A percentile compares a stretch with the other conserved stretches of the same genome.
Evolutionary conservation across 2,329 filamentous ascomycete species (phyloP).

Genomic region (Geosmithia flava): DNA sequence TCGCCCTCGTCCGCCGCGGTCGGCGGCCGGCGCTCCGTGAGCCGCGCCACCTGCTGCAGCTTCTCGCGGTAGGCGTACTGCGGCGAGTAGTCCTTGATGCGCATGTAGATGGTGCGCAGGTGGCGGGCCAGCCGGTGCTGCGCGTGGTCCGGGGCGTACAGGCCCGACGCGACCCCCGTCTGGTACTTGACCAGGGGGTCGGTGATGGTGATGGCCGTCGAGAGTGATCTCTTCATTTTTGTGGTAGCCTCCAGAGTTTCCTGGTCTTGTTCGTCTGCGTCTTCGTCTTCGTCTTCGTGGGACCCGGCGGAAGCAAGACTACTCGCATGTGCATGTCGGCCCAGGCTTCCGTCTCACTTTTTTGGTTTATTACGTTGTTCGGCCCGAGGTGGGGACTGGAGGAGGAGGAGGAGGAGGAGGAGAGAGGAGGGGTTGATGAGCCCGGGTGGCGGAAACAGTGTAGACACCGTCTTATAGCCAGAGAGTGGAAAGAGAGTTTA

Average conservation of each 20-base stretch:
- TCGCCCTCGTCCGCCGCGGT: conserved; percentile 11
- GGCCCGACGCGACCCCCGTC: conserved; percentile 52
- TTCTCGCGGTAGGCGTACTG: conserved; percentile 55
- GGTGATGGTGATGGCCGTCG: conserved; percentile 45
- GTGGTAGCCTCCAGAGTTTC: neutral
- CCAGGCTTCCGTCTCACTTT: too few relatives aligned
- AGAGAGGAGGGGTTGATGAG: too few relatives aligned
- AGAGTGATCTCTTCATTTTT: conserved; percentile 18
- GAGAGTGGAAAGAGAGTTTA: too few relatives aligned
- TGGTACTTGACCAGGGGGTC: conserved; percentile 71
- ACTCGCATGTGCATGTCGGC: too few relatives aligned
- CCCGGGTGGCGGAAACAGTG: too few relatives aligned
- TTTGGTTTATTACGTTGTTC: too few relatives aligned
- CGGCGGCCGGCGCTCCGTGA: conserved; percentile 18
- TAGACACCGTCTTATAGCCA: too few relatives aligned
- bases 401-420: too few relatives aligned
- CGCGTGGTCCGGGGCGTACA: conserved; percentile 56
- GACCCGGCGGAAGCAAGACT: too few relatives aligned
- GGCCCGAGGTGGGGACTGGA: too few relatives aligned
- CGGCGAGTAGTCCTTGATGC: conserved; percentile 69
- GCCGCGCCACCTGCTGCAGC: conserved; percentile 45
- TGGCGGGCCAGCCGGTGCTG: conserved; percentile 65
- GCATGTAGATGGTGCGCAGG: conserved; percentile 62
- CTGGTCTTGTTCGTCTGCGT: too few relatives aligned
- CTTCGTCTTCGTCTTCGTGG: too few relatives aligned